Evolutionary conservation across 2,329 filamentous ascomycete genomes (phyloP), one percentile per base, ranked within the genome.

Genomic region (Colletotrichum liaoningense): DNA sequence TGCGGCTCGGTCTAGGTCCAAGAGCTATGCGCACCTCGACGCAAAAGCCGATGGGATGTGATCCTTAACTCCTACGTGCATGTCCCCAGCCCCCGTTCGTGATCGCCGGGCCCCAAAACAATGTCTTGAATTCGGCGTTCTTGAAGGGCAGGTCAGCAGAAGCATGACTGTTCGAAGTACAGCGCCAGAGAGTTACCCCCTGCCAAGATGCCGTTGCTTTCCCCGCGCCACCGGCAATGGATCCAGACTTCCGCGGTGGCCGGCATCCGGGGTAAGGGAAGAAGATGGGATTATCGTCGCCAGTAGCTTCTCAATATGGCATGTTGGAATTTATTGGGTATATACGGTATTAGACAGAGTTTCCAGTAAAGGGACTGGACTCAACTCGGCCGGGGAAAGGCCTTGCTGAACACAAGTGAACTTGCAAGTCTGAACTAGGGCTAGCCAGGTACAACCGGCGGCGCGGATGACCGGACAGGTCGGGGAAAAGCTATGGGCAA

Each of bases 401-500:
- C 42, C 19, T n/a, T 49, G 7, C 42, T 49, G 42, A 49, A n/a
- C 42, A 49, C 42, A 5, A 49, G 14, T 16, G 14, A 14, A 16
- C 5, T 16, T 42, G 16, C 38, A 42, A 22, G 19, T 70, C 22
- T 56, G 6, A 35, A 35, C 69, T 42, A 59, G 65, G 69, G 54
- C 59, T 33, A 55, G 54, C 59, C 69, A 64, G 66, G 69, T 33
- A 69, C 52, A 52, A 56, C 24, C 58, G 66, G 69, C 42, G 19
- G 42, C 42, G 42, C 42, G 69, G 65, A 63, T 69, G 69, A 26
- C 49, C 69, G 69, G 69, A 35, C 38, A 68, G 63, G 46, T 63
- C 69, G 69, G 64, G 65, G 64, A 65, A 69, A 72, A 54, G 26
- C 38, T 70, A 55, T 42, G 67, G 55, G 38, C 11, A 26, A 22